Evolutionary conservation across 345 rosid species (phyloP).

Genomic region (Gossypium australe): DNA sequence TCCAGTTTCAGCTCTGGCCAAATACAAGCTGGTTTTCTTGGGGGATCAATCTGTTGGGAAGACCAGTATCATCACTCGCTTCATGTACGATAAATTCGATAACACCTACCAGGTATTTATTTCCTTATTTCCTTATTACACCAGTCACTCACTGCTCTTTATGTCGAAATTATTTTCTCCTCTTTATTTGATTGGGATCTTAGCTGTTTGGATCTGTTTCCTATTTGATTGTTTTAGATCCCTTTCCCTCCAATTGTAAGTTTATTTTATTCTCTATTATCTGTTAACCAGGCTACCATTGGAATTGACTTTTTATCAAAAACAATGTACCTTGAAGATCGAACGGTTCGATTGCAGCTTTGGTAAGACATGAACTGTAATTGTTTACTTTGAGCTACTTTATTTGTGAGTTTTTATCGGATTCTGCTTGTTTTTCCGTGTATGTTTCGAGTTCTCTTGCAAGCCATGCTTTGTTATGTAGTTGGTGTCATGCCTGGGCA

Average conservation of each 20-base stretch:
- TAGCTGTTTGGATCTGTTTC: slow-evolving; percentile 11
- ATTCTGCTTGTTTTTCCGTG: neutral
- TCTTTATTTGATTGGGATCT: neutral
- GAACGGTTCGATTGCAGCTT: slow-evolving; percentile 73
- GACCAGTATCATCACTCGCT: slow-evolving; percentile 90
- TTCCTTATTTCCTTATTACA: neutral
- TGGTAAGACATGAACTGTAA: slow-evolving; percentile 38
- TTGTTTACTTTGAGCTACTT: neutral
- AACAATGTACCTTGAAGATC: slow-evolving; percentile 88
- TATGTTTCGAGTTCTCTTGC: neutral
- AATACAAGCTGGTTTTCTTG: slow-evolving; percentile 90
- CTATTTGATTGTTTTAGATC: neutral
- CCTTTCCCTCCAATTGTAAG: neutral
- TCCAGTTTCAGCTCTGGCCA: slow-evolving; percentile 85
- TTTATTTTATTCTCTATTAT: slow-evolving; percentile 10
- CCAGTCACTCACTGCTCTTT: neutral
- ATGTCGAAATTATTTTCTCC: neutral
- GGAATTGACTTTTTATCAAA: slow-evolving; percentile 83
- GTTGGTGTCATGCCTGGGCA: neutral
- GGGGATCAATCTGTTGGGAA: slow-evolving; percentile 94
- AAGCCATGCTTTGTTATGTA: neutral
- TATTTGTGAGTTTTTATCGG: neutral
- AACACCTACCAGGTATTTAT: slow-evolving; percentile 80
- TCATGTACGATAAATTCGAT: slow-evolving; percentile 95
- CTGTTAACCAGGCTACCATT: slow-evolving; percentile 60